Base-by-base conservation (phyloP, 495 filamentous ascomycete genomes). In the Lasiosphaeriaceae sp. region DNA sequence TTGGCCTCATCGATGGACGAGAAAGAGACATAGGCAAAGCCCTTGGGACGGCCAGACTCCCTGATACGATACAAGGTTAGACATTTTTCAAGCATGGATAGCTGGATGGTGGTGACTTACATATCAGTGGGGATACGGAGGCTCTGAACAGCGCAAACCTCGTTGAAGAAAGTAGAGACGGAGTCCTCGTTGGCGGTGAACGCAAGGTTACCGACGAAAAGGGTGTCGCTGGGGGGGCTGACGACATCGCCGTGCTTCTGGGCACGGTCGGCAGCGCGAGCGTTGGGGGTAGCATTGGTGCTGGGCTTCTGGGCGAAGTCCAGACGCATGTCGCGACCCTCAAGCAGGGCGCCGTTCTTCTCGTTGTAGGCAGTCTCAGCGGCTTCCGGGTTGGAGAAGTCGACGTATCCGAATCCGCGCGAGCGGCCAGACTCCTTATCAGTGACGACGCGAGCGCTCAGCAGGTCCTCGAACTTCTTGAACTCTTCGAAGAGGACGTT, bases 331-430 rank as follows among this genome's bases (percentile, higher is more conserved):
- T 77, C 74, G 60, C 94, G 95, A 55, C 90, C 90, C 67, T 97
- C 92, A 55, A 97, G 75, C 56, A 89, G 83, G 52, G 82, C 70
- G 53, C 84, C 90, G 70, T 89, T 86, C 90, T 89, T 96, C 61
- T 77, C 87, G 52, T 85, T 81, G 58, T 86, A 84, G 60, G 95
- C 95, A 71, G 86, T 86, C 63, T 85, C 80, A 23, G 90, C 90
- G 69, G 82, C 79, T 46, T 82, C 83, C 61, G 81, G 74, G 56
- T 75, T 83, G 65, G 78, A 76, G 75, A 90, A 98, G 77, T 98
- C 94, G 60, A 97, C 91, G 69, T 97, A 98, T 61, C 95, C 94
- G 74, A 95, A 98, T 60, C 94, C 94, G 72, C 90, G 92, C 66
- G 93, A 96, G 64, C 90, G 89, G 56, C 89, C 89, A 66, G 79